Conservation (phyloP, 495 filamentous ascomycete genomes). For the Trichoderma gamsii region DNA sequence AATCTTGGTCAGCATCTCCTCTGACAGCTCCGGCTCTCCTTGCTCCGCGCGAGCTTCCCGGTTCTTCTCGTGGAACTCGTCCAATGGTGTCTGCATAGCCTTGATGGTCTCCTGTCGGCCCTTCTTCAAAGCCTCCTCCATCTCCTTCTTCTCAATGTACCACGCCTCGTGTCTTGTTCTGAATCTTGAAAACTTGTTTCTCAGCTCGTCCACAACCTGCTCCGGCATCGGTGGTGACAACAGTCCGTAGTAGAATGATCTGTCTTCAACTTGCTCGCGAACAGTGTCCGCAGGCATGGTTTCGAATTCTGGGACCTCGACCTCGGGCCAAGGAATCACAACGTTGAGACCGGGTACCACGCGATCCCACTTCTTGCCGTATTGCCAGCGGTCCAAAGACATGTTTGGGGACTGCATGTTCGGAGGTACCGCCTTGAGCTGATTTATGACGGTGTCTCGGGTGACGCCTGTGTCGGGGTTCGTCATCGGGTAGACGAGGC, state of each 20-base stretch:
- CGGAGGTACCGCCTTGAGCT: constrained; percentile 36
- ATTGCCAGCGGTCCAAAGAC: constrained; percentile 40
- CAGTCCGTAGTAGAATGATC: constrained; percentile 70
- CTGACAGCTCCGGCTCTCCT: constrained; percentile 46
- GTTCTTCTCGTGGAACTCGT: constrained; percentile 44
- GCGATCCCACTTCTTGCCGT: constrained; percentile 40
- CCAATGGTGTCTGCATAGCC: constrained; percentile 48
- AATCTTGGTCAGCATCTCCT: constrained; percentile 59
- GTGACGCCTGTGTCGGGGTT: constrained; percentile 56
- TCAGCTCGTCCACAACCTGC: constrained; percentile 76
- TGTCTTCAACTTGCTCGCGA: constrained; percentile 66
- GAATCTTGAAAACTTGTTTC: constrained; percentile 79
- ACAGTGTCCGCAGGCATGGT: constrained; percentile 64
- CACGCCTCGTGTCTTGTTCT: constrained; percentile 70
- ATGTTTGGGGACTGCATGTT: constrained; percentile 33
- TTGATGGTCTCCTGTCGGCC: constrained; percentile 46
- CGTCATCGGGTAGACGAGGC: constrained; percentile 69
- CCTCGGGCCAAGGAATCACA: constrained; percentile 67
- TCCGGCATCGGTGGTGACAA: constrained; percentile 71
- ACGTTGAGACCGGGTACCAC: constrained; percentile 55
- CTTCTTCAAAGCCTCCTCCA: constrained; percentile 55
- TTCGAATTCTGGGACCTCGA: constrained; percentile 37
- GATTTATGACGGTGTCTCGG: constrained; percentile 68
- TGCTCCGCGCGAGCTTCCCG: constrained; percentile 37
- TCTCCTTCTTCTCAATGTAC: constrained; percentile 56